These are phyloP conservation scores for Laburnicola sp. DNA, from an alignment of 2,329 filamentous ascomycete genomes.

Conservation along the genomic window DNA sequence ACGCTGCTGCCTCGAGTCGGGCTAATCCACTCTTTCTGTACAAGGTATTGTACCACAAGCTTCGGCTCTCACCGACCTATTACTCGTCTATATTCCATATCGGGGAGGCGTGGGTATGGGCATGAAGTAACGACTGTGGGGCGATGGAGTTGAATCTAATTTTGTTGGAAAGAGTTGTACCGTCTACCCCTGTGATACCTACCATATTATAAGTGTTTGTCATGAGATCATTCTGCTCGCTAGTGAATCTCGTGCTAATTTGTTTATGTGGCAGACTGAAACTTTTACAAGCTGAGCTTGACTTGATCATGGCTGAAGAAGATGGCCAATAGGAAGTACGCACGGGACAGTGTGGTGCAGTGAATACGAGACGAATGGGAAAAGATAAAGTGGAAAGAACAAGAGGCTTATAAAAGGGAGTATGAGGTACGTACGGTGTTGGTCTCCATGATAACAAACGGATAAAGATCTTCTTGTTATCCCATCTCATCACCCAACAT, in stretches of 20 bases:
- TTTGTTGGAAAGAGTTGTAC: not conserved
- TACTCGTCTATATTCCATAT: slow-evolving; percentile 1
- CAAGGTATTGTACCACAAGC: not conserved
- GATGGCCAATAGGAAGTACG: not conserved
- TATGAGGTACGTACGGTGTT: too few species aligned
- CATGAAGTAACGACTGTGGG: slow-evolving; percentile 3
- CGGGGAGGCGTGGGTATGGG: not conserved
- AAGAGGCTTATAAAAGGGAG: too few species aligned
- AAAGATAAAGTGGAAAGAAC: too few species aligned
- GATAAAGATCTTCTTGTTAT: too few species aligned
- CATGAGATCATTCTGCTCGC: too few species aligned
- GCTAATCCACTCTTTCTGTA: slow-evolving; percentile 1
- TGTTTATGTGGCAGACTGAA: too few species aligned
- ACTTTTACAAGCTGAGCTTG: too few species aligned
- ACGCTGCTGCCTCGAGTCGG: not conserved
- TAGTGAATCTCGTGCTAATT: too few species aligned
- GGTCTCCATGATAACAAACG: too few species aligned
- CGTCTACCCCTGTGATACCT: not conserved
- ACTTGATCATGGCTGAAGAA: too few species aligned
- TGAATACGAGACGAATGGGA: not conserved
- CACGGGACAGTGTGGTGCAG: not conserved
- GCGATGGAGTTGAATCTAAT: not conserved
- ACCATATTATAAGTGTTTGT: not conserved
- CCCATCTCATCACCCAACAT: too few species aligned
- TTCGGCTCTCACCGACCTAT: slow-evolving; percentile 1